Base-by-base conservation (phyloP, 2,329 filamentous ascomycete species). In the Lanzia echinophila region DNA sequence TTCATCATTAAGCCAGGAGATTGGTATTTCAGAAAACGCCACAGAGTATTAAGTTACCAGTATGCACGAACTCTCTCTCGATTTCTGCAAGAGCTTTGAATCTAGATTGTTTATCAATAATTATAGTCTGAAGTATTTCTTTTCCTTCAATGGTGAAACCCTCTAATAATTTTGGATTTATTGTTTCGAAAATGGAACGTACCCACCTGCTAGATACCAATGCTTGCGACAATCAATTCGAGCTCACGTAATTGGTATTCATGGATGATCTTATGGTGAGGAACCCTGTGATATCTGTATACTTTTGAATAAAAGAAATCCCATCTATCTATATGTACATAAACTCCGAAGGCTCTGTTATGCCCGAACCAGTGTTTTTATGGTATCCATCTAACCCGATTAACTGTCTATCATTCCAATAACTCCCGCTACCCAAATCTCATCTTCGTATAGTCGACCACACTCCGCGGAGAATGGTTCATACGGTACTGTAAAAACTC, bases 221-320 rank as follows among this genome's bases (percentile, higher is more conserved):
- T n/a, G n/a, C n/a, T n/a, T n/a, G n/a, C n/a, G n/a, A n/a, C n/a
- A n/a, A n/a, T n/a, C n/a, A n/a, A n/a, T n/a, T n/a, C 13, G 13
- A 38, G 13, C n/a, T 53, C 50, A 53, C 50, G 39, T 32, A 19
- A n/a, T 17, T 20, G 7, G 7, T 15, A 22, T 36, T 31, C 13
- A 33, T 5, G 13, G 5, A 47, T 33, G 15, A 41, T 38, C 11
- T 15, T 47, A 8, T 53, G 50, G 43, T 53, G 50, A 53, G 50
- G 50, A 24, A 47, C 42, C 50, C 50, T 52, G 42, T 53, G 31
- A 43, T 31, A 45, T 53, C 17, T 53, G 24, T 32, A 17, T 53
- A 53, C 47, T 47, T 12, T 22, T 7, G 13, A 42, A 42, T 7
- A 42, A 15, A 22, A 47, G 20, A 33, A 41, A 47, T 39, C 11